Conservation (phyloP, 2,329 filamentous ascomycete species). For the Fusarium nygamai region DNA sequence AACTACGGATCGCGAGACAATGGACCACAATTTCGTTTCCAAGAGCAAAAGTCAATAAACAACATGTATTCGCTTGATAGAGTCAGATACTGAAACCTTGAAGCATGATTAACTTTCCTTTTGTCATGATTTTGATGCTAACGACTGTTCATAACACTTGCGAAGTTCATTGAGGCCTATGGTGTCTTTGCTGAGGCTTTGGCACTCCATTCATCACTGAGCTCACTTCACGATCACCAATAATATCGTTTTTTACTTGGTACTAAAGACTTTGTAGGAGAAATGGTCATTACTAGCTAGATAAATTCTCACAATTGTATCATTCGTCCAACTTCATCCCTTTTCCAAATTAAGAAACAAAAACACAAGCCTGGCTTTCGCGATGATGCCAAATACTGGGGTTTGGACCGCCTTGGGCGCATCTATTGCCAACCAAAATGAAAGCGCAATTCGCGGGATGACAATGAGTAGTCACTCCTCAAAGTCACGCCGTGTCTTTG, state of each 20-base stretch:
- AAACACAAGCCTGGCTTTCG: not conserved
- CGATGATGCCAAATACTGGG: not conserved
- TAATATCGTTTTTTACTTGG: not conserved
- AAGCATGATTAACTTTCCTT: not conserved
- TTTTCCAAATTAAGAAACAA: too few relatives aligned
- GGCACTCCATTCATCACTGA: not conserved
- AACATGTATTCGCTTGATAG: not conserved
- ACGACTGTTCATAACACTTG: not conserved
- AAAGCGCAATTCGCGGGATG: fast-evolving
- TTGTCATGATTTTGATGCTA: not conserved
- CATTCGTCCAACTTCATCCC: fast-evolving
- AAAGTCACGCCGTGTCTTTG: fast-evolving
- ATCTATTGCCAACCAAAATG: not conserved
- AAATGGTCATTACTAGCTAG: not conserved
- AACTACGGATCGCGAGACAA: not conserved
- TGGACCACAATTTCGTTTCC: not conserved
- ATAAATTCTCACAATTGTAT: not conserved
- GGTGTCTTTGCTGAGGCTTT: not conserved
- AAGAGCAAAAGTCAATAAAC: not conserved
- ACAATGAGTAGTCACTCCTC: not conserved
- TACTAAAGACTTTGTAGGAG: fast-evolving
- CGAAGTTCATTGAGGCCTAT: not conserved
- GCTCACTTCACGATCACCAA: not conserved
- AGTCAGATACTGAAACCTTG: not conserved
- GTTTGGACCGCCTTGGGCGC: not conserved